These are phyloP conservation scores for Suillus clintonianus DNA, from an alignment of 768 basidiomycete species.

Conservation along the genomic window DNA sequence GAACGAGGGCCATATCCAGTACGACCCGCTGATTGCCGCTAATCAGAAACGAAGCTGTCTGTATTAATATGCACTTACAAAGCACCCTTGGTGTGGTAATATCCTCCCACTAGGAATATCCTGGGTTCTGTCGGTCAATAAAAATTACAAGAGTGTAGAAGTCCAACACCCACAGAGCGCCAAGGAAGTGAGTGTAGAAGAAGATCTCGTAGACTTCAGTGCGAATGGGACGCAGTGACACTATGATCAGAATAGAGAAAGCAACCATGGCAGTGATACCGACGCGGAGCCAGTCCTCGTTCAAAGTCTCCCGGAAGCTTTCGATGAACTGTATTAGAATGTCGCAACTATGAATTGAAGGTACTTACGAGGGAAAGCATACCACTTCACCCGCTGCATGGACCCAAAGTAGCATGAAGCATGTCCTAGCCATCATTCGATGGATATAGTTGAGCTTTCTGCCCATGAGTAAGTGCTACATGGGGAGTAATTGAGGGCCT, in stretches of 20 bases:
- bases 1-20: conserved; percentile 52
- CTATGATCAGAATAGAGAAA: conserved; percentile 41
- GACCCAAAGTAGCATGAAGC: conserved; percentile 49
- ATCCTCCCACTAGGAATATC: conserved; percentile 36
- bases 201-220: conserved; percentile 52
- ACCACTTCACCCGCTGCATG: conserved; percentile 37
- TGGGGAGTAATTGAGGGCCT: neutral
- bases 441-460: conserved; percentile 41
- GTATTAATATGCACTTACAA: conserved; percentile 29
- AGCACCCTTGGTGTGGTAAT: conserved; percentile 41
- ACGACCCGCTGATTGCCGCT: conserved; percentile 18
- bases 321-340: neutral
- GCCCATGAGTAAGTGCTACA: neutral
- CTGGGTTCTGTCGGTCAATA: neutral
- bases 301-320: conserved; percentile 2
- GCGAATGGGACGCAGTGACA: conserved; percentile 54
- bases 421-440: conserved; percentile 45
- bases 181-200: conserved; percentile 45
- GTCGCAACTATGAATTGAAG: neutral
- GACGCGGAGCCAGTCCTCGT: conserved; percentile 22
- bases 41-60: conserved; percentile 9
- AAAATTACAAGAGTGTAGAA: neutral
- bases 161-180: conserved; percentile 35
- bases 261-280: conserved; percentile 39
- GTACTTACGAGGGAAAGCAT: conserved; percentile 10